Conservation (phyloP, 306 rosid genomes). For the Begonia masoniana region DNA sequence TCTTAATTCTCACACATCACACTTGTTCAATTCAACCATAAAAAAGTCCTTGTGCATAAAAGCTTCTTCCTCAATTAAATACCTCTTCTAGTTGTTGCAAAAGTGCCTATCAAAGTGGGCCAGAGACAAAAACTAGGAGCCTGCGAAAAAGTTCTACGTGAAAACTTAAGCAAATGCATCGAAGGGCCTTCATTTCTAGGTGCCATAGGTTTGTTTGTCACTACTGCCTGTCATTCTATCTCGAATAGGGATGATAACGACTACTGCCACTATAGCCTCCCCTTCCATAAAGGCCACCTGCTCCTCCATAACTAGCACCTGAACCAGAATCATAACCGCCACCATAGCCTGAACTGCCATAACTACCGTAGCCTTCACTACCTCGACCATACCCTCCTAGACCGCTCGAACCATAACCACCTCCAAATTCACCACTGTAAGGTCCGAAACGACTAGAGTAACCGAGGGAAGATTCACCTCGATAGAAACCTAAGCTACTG, state of each 20-base stretch:
- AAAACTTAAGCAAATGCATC: conserved; percentile 29
- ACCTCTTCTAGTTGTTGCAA: conserved; percentile 27
- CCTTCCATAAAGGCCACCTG: conserved; percentile 48
- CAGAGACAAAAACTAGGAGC: conserved; percentile 31
- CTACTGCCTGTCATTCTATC: conserved; percentile 33
- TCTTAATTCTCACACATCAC: conserved; percentile 9
- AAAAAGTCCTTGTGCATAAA: conserved; percentile 21
- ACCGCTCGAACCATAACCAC: conserved; percentile 34
- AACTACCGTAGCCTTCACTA: conserved; percentile 41
- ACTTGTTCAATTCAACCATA: conserved; percentile 9
- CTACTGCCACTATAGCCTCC: conserved; percentile 61
- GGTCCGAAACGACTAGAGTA: conserved; percentile 47
- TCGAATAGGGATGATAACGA: conserved; percentile 51
- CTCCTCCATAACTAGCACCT: conserved; percentile 46
- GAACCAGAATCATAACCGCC: conserved; percentile 44
- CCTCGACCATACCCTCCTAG: conserved; percentile 59
- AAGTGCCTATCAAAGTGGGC: conserved; percentile 21
- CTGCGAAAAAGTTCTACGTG: conserved; percentile 29
- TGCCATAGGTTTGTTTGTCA: conserved; percentile 17
- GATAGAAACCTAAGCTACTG: conserved; percentile 54
- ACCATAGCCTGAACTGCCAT: conserved; percentile 39
- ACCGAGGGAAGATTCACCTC: conserved; percentile 47
- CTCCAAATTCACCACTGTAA: conserved; percentile 42
- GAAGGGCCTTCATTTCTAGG: conserved; percentile 31
- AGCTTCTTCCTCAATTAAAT: conserved; percentile 16